Evolutionary conservation across 164 flowering plant species (phyloP).

Genomic region (Vitis vinifera): ASM3070453v1 NC_081820.1:4820501-4821000

Average conservation of each 20-base stretch:
- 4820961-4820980: slow-evolving; percentile 5
- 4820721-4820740: slow-evolving; percentile 70
- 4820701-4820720: slow-evolving; percentile 78
- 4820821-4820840: no score
- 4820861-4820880: no score
- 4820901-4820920: no score
- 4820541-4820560: background rate
- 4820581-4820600: slow-evolving; percentile 73
- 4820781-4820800: slow-evolving; percentile 21
- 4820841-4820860: no score
- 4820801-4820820: no score
- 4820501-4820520: background rate
- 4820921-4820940: background rate
- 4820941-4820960: background rate
- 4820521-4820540: background rate
- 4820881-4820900: no score
- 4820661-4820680: slow-evolving; percentile 90
- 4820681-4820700: slow-evolving; percentile 86
- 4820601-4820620: slow-evolving; percentile 93
- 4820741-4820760: slow-evolving; percentile 69
- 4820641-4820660: slow-evolving; percentile 85
- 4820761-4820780: slow-evolving; percentile 71
- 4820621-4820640: slow-evolving; percentile 86
- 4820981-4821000: background rate
- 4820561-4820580: background rate